Conservation (phyloP, 192 early-diverging fungal species). For the Coemansia sp. region DNA sequence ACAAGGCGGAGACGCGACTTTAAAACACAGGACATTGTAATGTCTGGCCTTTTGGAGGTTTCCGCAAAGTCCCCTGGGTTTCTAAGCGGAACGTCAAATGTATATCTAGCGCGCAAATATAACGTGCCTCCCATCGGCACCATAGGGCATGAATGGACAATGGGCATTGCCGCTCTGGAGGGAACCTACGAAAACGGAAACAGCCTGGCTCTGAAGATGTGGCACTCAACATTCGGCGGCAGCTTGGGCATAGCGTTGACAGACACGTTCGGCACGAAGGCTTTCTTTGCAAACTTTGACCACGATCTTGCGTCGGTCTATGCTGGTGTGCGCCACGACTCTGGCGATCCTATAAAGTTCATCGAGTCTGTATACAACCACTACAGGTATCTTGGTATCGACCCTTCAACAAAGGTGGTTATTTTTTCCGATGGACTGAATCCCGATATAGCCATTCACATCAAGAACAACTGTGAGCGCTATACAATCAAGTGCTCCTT, state of each 20-base stretch:
- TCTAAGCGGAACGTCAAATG: slow-evolving; percentile 69
- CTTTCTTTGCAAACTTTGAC: slow-evolving; percentile 66
- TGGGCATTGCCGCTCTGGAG: slow-evolving; percentile 69
- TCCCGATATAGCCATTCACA: slow-evolving; percentile 50
- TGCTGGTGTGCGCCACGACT: slow-evolving; percentile 70
- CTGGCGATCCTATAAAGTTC: slow-evolving; percentile 66
- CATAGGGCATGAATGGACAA: slow-evolving; percentile 75
- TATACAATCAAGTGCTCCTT: slow-evolving; percentile 58
- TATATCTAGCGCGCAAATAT: slow-evolving; percentile 62
- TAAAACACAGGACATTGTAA: slow-evolving; percentile 63
- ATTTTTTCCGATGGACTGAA: slow-evolving; percentile 72
- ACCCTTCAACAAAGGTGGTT: slow-evolving; percentile 61
- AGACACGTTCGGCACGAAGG: slow-evolving; percentile 68
- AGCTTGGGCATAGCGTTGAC: slow-evolving; percentile 66
- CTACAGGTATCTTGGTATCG: slow-evolving; percentile 59
- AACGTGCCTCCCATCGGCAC: slow-evolving; percentile 48
- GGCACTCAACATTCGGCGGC: slow-evolving; percentile 59
- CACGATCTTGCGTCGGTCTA: slow-evolving; percentile 53
- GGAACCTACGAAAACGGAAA: slow-evolving; percentile 62
- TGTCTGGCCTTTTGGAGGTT: slow-evolving; percentile 46
- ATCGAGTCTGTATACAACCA: slow-evolving; percentile 58
- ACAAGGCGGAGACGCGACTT: slow-evolving; percentile 69
- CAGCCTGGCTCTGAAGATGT: slow-evolving; percentile 58
- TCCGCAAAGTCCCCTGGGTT: slow-evolving; percentile 37
- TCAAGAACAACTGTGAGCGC: slow-evolving; percentile 52